Conservation (phyloP, 495 filamentous ascomycete genomes). For the Lasiosphaeria miniovina region DNA sequence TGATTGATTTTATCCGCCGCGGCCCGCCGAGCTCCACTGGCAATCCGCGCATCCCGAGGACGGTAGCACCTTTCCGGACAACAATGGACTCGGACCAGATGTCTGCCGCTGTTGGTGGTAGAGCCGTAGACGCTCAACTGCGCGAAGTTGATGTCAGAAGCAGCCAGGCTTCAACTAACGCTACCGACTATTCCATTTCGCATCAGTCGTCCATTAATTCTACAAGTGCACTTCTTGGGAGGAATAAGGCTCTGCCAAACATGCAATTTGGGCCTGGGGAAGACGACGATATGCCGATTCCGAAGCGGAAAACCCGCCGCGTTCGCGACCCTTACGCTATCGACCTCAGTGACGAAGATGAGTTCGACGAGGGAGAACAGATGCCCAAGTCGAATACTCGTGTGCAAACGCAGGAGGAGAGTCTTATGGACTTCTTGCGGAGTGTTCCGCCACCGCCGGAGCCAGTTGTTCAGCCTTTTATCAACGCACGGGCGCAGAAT, state of each 20-base stretch:
- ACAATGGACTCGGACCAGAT: constrained; percentile 84
- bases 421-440: constrained; percentile 83
- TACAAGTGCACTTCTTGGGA: constrained; percentile 47
- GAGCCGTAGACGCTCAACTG: constrained; percentile 48
- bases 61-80: constrained; percentile 77
- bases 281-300: constrained; percentile 50
- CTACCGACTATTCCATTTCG: constrained; percentile 33
- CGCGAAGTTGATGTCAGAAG: constrained; percentile 40
- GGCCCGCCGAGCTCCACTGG: constrained; percentile 57
- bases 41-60: constrained; percentile 71
- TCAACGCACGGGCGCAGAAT: constrained; percentile 28
- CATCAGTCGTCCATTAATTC: constrained; percentile 51
- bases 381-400: constrained; percentile 32
- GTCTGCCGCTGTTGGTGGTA: constrained; percentile 48
- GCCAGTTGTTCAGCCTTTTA: constrained; percentile 38
- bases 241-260: constrained; percentile 22
- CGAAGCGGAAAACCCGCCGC: constrained; percentile 68
- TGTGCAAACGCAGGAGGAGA: constrained; percentile 58
- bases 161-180: constrained; percentile 44
- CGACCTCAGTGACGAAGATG: constrained; percentile 79
- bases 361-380: constrained; percentile 50
- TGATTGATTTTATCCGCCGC: constrained; percentile 92
- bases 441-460: constrained; percentile 72
- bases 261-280: constrained; percentile 26
- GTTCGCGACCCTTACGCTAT: constrained; percentile 90